Base-by-base conservation (phyloP, 176 grass and related monocot genomes). In the Musa itinerans region DNA sequence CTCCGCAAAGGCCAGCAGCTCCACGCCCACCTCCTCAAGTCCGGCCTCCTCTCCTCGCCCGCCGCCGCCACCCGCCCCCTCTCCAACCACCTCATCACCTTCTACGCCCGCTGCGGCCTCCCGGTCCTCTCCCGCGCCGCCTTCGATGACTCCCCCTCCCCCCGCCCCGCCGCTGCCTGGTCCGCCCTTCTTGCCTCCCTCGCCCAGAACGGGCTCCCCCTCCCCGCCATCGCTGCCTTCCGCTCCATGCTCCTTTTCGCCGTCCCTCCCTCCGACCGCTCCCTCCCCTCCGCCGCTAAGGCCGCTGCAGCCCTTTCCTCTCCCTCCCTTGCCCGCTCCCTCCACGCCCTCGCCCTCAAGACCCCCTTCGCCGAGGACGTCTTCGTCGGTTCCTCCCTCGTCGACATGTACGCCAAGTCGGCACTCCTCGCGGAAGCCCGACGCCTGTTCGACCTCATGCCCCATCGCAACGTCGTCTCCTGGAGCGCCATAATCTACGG, bases 391-490 rank as follows among this genome's bases (percentile, higher is more conserved):
- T 93, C 95, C 24, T 82, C 90, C 13, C 29, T 94, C 9, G 72
- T 94, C 11, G 90, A 91, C 75, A 89, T 89, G 90, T 99, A 99
- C 52, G 80, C 86, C 10, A 94, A 94, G 82, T 89, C 90, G 54
- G 75, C 68, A 0, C 86, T 84, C 65, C 68, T 94, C 1, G 11
- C 16, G 0, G 81, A 91, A 26, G 95, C 95, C 23, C 86, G 69
- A 16, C 72, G 69, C 50, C 11, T 92, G 74, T 99, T 99, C 53
- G 86, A 89, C 1, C 83, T 85, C 76, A 94, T 99, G 95, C 90
- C 90, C 1, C 50, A 87, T 49, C 66, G 88, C 25, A 99, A 99
- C 68, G 88, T 99, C n/a, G 95, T 99, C 51, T 99, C 95, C 19
- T 99, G 90, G 95, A 94, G 86, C 1, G 83, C 90, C 3, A 81